Evolutionary conservation across 1,139 yeast genomes (phyloP).

Genomic region (Geotrichum reessii): DNA sequence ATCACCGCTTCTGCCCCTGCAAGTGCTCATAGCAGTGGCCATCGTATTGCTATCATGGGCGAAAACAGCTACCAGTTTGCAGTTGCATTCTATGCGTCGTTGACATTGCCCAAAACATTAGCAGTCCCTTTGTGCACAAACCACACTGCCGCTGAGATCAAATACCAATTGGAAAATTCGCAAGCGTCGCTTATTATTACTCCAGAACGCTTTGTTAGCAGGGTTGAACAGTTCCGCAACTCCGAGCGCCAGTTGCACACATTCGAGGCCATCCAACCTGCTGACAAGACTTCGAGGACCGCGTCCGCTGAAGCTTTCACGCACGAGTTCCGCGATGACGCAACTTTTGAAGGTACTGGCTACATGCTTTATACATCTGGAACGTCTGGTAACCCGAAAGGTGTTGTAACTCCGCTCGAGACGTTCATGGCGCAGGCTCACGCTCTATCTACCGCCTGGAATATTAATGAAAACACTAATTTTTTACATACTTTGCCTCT

Average conservation of each 20-base stretch:
- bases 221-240: constrained; percentile 26
- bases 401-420: constrained; percentile 36
- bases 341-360: constrained; percentile 24
- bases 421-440: constrained; percentile 35
- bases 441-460: constrained; percentile 35
- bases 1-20: constrained; percentile 1
- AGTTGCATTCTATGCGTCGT: constrained; percentile 31
- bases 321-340: constrained; percentile 7
- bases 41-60: constrained; percentile 35
- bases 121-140: constrained; percentile 37
- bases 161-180: constrained; percentile 33
- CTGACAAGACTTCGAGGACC: constrained; percentile 15
- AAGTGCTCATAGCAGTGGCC: neutral
- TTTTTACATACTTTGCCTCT: constrained; percentile 36
- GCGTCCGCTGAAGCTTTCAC: neutral
- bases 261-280: constrained; percentile 23
- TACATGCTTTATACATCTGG: constrained; percentile 39
- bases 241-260: constrained; percentile 22
- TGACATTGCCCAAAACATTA: constrained; percentile 30
- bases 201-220: constrained; percentile 30
- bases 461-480: constrained; percentile 29
- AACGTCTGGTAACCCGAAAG: constrained; percentile 38
- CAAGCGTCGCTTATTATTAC: constrained; percentile 31
- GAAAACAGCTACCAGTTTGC: constrained; percentile 36
- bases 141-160: constrained; percentile 34